phyloP scores from a whole-genome alignment of 208 protist genomes.

The Herpetomonas tarakana region DNA sequence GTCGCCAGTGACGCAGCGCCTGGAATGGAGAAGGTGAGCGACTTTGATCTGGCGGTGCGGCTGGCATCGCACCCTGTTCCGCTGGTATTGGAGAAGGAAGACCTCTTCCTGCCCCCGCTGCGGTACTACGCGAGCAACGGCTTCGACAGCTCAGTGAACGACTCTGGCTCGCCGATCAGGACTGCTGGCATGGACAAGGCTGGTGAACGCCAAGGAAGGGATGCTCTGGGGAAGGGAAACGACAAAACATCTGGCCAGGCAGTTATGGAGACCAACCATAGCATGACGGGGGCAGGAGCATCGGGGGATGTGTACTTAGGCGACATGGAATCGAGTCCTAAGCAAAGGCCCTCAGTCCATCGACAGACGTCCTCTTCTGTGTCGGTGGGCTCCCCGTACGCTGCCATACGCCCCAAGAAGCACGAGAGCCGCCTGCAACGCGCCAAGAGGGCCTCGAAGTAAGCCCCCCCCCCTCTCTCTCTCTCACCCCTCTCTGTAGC shows the following conservation, averaged over 20 bases:
- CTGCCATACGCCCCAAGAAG: neutral
- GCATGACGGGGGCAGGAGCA: too few species aligned
- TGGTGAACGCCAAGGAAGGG: too few species aligned
- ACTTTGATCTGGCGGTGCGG: conserved; percentile 7
- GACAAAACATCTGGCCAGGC: too few species aligned
- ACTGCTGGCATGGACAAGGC: too few species aligned
- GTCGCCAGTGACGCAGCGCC: neutral
- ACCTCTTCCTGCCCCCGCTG: conserved; percentile 10
- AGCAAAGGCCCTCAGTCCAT: too few species aligned
- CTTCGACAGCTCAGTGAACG: neutral
- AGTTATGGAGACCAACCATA: too few species aligned
- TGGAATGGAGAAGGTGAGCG: neutral
- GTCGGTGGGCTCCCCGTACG: neutral
- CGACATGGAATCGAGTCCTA: too few species aligned
- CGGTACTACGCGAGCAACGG: neutral
- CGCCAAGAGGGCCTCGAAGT: neutral
- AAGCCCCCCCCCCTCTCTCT: neutral
- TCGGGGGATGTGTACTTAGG: too few species aligned
- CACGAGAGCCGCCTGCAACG: neutral
- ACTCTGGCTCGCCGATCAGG: too few species aligned
- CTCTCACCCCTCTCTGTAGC: neutral
- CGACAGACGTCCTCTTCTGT: too few species aligned
- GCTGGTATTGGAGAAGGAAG: conserved; percentile 12
- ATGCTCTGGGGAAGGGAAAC: too few species aligned
- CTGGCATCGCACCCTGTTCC: conserved; percentile 10